Conservation (phyloP, 2,329 filamentous ascomycete genomes). For the Hirsutella thompsonii region DNA sequence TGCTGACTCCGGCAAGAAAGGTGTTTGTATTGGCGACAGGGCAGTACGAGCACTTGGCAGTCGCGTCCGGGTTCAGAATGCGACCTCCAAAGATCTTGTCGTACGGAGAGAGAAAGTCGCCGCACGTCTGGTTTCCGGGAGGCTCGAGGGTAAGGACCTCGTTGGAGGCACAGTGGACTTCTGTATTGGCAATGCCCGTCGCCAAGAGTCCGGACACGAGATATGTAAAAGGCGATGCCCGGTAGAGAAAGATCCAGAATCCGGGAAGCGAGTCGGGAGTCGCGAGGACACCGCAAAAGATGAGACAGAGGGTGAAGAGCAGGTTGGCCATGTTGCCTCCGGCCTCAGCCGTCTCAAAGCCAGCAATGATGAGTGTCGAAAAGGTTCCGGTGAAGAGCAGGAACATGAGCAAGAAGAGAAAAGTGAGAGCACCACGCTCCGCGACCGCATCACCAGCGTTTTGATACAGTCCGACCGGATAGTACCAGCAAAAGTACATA, state of each 20-base stretch:
- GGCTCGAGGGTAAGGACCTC: constrained; percentile 60
- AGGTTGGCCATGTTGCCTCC: constrained; percentile 67
- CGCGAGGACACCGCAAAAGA: constrained; percentile 67
- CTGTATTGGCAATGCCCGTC: constrained; percentile 53
- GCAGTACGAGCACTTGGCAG: constrained; percentile 42
- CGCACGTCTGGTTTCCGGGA: constrained; percentile 42
- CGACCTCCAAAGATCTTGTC: constrained; percentile 37
- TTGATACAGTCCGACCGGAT: constrained; percentile 63
- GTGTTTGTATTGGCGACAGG: constrained; percentile 35
- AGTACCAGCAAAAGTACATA: constrained; percentile 76
- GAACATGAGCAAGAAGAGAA: constrained; percentile 64
- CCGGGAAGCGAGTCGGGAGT: constrained; percentile 47
- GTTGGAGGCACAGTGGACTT: constrained; percentile 52
- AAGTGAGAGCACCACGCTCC: constrained; percentile 66
- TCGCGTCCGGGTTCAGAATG: constrained; percentile 34
- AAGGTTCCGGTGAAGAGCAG: constrained; percentile 74
- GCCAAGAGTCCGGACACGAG: constrained; percentile 61
- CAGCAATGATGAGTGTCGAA: constrained; percentile 63
- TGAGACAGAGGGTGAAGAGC: constrained; percentile 57
- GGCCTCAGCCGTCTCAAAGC: constrained; percentile 60
- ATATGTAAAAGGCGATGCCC: constrained; percentile 73
- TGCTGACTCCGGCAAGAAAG: constrained; percentile 33
- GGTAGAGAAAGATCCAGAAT: constrained; percentile 76
- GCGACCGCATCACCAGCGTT: constrained; percentile 52
- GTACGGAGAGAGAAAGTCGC: constrained; percentile 41